Base-by-base conservation (phyloP, 192 early-diverging fungal species). In the Mortierella antarctica region DNA sequence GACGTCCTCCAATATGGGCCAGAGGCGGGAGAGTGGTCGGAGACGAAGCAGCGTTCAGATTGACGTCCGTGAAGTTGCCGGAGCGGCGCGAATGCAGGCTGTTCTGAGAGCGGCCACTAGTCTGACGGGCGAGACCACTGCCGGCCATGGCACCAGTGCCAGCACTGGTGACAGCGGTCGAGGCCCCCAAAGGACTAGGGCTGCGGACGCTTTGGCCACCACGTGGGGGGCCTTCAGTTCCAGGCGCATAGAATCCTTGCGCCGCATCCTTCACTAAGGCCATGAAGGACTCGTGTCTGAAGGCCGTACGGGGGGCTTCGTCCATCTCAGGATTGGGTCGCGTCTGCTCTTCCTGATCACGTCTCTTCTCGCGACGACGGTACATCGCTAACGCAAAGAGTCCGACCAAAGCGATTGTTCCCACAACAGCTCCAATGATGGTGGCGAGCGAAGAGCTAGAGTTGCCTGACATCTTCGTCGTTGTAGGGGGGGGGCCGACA, bases 221-320 rank as follows among this genome's bases (percentile, higher is more conserved):
- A 31, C 31, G 31, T 31, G 31, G 31, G 31, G 31, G 31, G 1
- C 31, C 20, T 4, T 41, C 50, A 2, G 77, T 80, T 42, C 77
- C 77, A n/a, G 77, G 77, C 6, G 77, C 77, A 57, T 80, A 80
- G 55, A 80, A 80, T 14, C 77, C 77, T 17, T 71, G 65, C 6
- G 77, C 77, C 1, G 77, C 77, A 57, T 80, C 77, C 70, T 80
- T 80, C 39, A 80, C 77, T 52, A 80, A 54, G 12, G 60, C 77
- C 77, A 80, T 80, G 42, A 80, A 80, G 18, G 77, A 80, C 59
- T 71, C 77, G 51, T 80, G 77, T 40, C 77, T 64, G 70, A 80
- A 80, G 7, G 77, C 77, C 1, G 77, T 80, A 6, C 70, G 77
- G 18, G 77, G 77, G 4, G 77, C 77, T 21, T 80, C 74, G 18